phyloP scores from a whole-genome alignment of 176 grass and related monocot species.

The Cenchrus purpureus region DNA sequence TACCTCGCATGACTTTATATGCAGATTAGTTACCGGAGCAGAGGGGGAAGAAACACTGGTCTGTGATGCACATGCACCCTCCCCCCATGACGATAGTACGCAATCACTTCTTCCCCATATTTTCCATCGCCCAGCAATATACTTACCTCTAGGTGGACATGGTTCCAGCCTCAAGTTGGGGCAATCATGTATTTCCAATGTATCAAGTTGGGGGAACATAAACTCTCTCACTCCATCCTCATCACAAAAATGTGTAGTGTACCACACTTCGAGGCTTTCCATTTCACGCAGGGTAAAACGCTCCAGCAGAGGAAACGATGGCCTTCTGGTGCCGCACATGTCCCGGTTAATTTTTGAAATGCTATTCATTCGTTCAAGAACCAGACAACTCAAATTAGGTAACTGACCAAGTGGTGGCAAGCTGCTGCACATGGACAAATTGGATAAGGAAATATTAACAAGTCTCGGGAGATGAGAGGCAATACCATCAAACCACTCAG shows the following conservation, averaged over 20 bases:
- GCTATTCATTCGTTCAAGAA: background rate
- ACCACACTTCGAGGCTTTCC: background rate
- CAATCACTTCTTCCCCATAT: background rate
- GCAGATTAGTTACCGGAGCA: background rate
- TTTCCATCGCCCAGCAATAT: background rate
- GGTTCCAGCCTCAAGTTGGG: constrained; percentile 2
- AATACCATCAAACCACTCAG: background rate
- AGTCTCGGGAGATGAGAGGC: background rate
- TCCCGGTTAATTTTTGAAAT: background rate
- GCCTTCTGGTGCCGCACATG: background rate
- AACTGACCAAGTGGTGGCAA: background rate
- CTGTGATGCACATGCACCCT: background rate
- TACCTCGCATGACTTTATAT: fast-evolving
- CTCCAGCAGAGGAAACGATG: background rate
- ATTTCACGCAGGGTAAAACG: fast-evolving
- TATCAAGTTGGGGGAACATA: background rate
- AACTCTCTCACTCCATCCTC: background rate
- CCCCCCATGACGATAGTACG: background rate
- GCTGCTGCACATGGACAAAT: background rate
- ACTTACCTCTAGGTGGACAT: background rate
- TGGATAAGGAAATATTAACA: fast-evolving
- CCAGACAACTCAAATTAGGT: fast-evolving
- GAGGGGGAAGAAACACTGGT: too few relatives aligned
- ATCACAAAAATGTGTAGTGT: background rate
- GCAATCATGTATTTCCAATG: background rate